A percentile compares a stretch with the other conserved stretches of the same genome.
Evolutionary conservation across 176 grass and related monocot species (phyloP).

Genomic region (Tillandsia leiboldiana): DNA sequence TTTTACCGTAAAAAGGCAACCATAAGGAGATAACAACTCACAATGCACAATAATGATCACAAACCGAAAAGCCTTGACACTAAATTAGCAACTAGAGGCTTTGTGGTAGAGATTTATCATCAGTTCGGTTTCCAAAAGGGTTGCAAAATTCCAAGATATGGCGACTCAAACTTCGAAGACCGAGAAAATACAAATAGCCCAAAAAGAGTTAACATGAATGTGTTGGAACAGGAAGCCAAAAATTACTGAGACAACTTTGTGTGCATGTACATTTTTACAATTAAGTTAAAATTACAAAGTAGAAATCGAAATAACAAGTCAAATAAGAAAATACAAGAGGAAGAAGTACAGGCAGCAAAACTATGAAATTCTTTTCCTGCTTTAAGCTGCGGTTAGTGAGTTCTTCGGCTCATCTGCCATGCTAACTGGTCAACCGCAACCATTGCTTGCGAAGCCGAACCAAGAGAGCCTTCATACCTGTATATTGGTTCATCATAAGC

Average conservation of each 20-base stretch:
- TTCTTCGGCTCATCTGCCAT: constrained; percentile 52
- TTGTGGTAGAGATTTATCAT: no score
- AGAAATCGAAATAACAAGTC: neutral
- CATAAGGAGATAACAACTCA: no score
- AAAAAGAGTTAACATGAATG: neutral
- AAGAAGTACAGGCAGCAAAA: neutral
- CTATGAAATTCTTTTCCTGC: neutral
- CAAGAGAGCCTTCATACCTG: constrained; percentile 88
- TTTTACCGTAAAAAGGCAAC: no score
- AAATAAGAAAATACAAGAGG: neutral
- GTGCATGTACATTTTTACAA: neutral
- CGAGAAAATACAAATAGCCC: no score
- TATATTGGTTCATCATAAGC: neutral
- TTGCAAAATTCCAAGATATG: no score
- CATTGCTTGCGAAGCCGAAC: constrained; percentile 69
- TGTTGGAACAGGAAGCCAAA: neutral
- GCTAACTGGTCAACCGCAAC: constrained; percentile 64
- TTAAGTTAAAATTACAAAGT: neutral
- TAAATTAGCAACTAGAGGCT: no score
- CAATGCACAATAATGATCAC: no score
- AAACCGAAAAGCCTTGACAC: no score
- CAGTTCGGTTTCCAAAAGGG: no score
- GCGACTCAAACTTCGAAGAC: no score
- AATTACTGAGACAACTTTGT: neutral
- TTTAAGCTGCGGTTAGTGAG: constrained; percentile 28